A percentile compares a stretch with the other conserved stretches of the same genome.
These are phyloP conservation scores for Dothiorella sarmentorum DNA, from an alignment of 2,329 filamentous ascomycete species.

Conservation along the genomic window DNA sequence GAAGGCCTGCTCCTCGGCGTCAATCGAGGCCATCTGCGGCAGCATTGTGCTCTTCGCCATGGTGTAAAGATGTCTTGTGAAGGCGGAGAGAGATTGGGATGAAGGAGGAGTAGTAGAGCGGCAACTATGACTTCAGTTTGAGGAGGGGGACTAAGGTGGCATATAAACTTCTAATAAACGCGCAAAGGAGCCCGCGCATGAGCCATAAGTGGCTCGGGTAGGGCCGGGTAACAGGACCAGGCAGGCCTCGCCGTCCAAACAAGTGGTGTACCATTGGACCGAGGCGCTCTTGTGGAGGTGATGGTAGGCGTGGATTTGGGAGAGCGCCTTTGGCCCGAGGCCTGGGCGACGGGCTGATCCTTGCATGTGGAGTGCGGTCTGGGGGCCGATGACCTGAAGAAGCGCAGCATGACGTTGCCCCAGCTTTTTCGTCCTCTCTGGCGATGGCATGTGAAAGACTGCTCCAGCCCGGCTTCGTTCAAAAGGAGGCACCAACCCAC, in stretches of 20 bases:
- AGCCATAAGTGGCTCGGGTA: slow-evolving; percentile 13
- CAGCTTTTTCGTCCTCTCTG: neutral
- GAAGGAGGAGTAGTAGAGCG: neutral
- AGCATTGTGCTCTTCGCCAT: slow-evolving; percentile 16
- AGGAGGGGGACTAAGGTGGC: slow-evolving; percentile 16
- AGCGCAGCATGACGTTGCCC: slow-evolving; percentile 17
- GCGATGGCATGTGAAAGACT: slow-evolving; percentile 6
- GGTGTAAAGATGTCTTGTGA: neutral
- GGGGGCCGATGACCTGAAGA: slow-evolving; percentile 12
- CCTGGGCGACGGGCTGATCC: slow-evolving; percentile 13
- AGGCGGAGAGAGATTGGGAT: neutral
- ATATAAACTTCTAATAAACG: slow-evolving; percentile 13
- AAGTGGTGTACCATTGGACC: slow-evolving; percentile 11
- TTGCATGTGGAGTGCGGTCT: slow-evolving; percentile 14
- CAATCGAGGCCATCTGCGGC: slow-evolving; percentile 43
- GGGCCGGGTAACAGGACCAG: slow-evolving; percentile 15
- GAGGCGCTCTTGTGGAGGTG: slow-evolving; percentile 3
- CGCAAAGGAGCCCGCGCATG: slow-evolving; percentile 5
- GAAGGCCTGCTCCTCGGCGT: slow-evolving; percentile 72
- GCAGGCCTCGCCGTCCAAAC: neutral
- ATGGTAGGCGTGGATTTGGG: neutral
- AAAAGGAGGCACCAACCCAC: too few species aligned
- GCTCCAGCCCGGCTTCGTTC: neutral
- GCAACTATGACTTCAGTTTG: neutral
- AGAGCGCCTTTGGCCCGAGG: slow-evolving; percentile 19